Evolutionary conservation across 83 land plant species (phyloP).

Genomic region (Isoetes engelmannii): DNA sequence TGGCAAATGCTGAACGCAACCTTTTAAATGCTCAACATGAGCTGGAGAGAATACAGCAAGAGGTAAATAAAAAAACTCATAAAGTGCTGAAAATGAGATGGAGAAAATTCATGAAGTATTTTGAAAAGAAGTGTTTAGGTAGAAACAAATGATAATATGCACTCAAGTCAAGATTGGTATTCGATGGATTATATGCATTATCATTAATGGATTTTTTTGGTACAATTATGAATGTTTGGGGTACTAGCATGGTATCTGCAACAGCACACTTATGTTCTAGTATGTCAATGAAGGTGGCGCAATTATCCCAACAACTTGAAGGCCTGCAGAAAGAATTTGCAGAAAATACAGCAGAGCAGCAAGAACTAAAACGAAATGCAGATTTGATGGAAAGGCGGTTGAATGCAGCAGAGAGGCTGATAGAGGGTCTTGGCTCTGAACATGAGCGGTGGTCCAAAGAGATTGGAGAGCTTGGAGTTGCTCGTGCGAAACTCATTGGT

Average conservation of each 20-base stretch:
- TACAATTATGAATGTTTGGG: no score
- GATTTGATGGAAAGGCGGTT: constrained; percentile 36
- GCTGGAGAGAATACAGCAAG: constrained; percentile 27
- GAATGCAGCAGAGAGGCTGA: constrained; percentile 33
- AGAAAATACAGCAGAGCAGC: constrained; percentile 33
- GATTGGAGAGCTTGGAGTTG: constrained; percentile 28
- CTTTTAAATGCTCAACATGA: constrained; percentile 28
- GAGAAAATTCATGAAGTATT: no score
- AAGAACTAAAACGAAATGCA: constrained; percentile 29
- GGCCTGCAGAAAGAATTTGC: constrained; percentile 25
- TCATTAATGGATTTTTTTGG: no score
- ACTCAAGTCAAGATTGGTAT: no score
- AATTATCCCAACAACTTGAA: constrained; percentile 25
- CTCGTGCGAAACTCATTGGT: constrained; percentile 34
- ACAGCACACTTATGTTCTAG: no score
- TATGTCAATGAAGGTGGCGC: constrained; percentile 13
- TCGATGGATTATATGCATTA: no score
- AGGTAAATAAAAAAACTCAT: no score
- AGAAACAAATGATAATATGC: no score
- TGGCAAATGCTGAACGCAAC: constrained; percentile 31
- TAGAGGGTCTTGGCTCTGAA: constrained; percentile 36
- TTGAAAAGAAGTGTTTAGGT: no score
- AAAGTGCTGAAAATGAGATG: no score
- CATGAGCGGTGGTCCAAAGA: constrained; percentile 36
- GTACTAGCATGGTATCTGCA: no score